These are phyloP conservation scores for Batkoa obscura DNA, from an alignment of 371 early-diverging fungal species.

Conservation along the genomic window DNA sequence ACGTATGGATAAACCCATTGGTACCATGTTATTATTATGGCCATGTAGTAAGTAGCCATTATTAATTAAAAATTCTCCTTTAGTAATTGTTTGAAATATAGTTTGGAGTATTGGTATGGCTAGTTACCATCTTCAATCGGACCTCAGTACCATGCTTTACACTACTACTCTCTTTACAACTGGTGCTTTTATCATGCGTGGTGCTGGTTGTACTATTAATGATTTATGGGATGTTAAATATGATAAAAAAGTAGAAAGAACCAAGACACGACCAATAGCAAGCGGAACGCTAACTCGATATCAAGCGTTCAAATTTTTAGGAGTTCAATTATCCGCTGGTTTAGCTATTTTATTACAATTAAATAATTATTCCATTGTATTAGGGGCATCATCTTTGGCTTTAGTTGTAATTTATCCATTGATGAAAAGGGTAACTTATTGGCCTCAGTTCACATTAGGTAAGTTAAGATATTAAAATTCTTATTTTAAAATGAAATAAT, in stretches of 20 bases:
- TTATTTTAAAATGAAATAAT: background rate
- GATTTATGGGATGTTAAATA: slow-evolving; percentile 88
- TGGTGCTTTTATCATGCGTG: slow-evolving; percentile 87
- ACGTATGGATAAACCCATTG: slow-evolving; percentile 79
- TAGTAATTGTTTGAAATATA: slow-evolving; percentile 10
- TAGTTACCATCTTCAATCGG: slow-evolving; percentile 30
- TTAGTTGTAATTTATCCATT: slow-evolving; percentile 75
- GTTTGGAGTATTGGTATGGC: slow-evolving; percentile 73
- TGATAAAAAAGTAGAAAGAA: slow-evolving; percentile 66
- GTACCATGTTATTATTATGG: slow-evolving; percentile 77
- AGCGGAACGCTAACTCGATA: slow-evolving; percentile 45
- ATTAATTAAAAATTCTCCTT: background rate
- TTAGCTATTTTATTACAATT: slow-evolving; percentile 58
- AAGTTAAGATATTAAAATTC: background rate
- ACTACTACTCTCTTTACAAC: slow-evolving; percentile 69
- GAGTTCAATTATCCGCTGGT: slow-evolving; percentile 55
- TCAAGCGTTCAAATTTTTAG: slow-evolving; percentile 63
- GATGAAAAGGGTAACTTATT: slow-evolving; percentile 89
- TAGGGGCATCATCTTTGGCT: slow-evolving; percentile 65
- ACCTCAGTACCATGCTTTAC: slow-evolving; percentile 23
- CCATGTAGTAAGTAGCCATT: slow-evolving; percentile 47
- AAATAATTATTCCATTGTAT: slow-evolving; percentile 48
- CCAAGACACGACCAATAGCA: slow-evolving; percentile 68
- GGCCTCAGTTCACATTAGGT: slow-evolving; percentile 81
- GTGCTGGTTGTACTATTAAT: slow-evolving; percentile 93